These are phyloP conservation scores for Lepiota brunneoincarnata DNA, from an alignment of 768 basidiomycete species.

Conservation along the genomic window DNA sequence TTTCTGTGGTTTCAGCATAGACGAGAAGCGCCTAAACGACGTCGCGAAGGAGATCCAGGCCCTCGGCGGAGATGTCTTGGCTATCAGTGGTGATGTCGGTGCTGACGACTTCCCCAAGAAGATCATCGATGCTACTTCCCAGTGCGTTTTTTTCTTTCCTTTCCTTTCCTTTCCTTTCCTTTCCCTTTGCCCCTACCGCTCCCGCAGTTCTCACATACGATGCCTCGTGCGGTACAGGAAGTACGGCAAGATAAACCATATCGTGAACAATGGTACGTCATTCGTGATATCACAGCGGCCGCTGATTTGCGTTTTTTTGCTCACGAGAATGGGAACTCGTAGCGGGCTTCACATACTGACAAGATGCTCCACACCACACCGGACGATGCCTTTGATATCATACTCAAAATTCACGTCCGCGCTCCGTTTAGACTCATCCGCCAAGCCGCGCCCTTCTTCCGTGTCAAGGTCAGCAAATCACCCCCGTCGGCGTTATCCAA, in stretches of 20 bases:
- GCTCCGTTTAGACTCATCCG: slow-evolving; percentile 85
- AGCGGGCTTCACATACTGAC: slow-evolving; percentile 80
- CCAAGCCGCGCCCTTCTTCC: slow-evolving; percentile 83
- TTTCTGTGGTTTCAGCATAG: slow-evolving; percentile 48
- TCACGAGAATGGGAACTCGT: background rate
- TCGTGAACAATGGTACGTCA: slow-evolving; percentile 73
- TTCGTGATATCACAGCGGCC: background rate
- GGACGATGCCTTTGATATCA: slow-evolving; percentile 79
- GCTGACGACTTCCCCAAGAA: slow-evolving; percentile 82
- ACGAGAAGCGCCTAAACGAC: slow-evolving; percentile 59
- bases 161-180: background rate
- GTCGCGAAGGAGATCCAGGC: slow-evolving; percentile 75
- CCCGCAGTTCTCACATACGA: background rate
- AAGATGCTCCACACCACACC: slow-evolving; percentile 87
- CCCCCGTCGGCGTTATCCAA: slow-evolving; percentile 11
- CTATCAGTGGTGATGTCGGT: slow-evolving; percentile 76
- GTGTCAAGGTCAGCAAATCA: slow-evolving; percentile 53
- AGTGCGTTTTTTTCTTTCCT: slow-evolving; percentile 42
- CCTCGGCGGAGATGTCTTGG: slow-evolving; percentile 70
- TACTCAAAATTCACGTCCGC: slow-evolving; percentile 80
- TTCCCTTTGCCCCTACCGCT: too few relatives aligned
- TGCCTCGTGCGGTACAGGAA: slow-evolving; percentile 40
- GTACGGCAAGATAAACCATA: slow-evolving; percentile 85
- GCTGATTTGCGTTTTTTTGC: too few relatives aligned
- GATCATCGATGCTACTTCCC: slow-evolving; percentile 71